Conservation (phyloP, 192 early-diverging fungal genomes). For the Coemansia sp. region DNA sequence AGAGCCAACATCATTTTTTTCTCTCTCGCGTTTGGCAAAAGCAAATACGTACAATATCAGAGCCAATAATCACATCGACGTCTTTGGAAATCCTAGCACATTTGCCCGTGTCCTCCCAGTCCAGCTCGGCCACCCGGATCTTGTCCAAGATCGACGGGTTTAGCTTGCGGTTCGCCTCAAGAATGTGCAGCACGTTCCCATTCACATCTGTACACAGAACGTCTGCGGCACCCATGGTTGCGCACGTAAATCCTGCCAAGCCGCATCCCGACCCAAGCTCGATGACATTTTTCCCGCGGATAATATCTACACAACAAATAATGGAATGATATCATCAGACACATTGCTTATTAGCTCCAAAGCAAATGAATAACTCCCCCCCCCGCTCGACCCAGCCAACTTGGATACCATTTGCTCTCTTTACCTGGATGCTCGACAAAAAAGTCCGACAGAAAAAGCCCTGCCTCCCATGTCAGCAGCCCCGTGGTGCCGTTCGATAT, state of each 20-base stretch:
- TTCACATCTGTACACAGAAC: slow-evolving; percentile 42
- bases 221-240: slow-evolving; percentile 45
- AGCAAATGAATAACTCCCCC: background rate
- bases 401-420: background rate
- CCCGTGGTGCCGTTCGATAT: slow-evolving; percentile 68
- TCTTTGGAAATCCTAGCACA: slow-evolving; percentile 24
- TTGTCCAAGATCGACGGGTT: slow-evolving; percentile 38
- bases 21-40: background rate
- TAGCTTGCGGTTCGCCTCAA: slow-evolving; percentile 27
- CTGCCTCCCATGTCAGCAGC: slow-evolving; percentile 66
- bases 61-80: slow-evolving; percentile 50
- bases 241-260: slow-evolving; percentile 47
- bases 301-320: slow-evolving; percentile 33
- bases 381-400: background rate
- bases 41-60: slow-evolving; percentile 49
- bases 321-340: background rate
- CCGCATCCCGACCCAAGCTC: slow-evolving; percentile 55
- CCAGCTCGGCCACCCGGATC: slow-evolving; percentile 36
- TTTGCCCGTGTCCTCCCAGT: slow-evolving; percentile 37
- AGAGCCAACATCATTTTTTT: background rate
- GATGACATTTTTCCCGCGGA: slow-evolving; percentile 43
- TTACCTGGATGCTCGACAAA: slow-evolving; percentile 55
- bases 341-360: background rate
- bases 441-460: slow-evolving; percentile 59
- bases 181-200: slow-evolving; percentile 31